Evolutionary conservation across 2,329 filamentous ascomycete genomes (phyloP), one percentile per base, ranked within the genome.

Genomic region (Monilinia polystroma): DNA sequence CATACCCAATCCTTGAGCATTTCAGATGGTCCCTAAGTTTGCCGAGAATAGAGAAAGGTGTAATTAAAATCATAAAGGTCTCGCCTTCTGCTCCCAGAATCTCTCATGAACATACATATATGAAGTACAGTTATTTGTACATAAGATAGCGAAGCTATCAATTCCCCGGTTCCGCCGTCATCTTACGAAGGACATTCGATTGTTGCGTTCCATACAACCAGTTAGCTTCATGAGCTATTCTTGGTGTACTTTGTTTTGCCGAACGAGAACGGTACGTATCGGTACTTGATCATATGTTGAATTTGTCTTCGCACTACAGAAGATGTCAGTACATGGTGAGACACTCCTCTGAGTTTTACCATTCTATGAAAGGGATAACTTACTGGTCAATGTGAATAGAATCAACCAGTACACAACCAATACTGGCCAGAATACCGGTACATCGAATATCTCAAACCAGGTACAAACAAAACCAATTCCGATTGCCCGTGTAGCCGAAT

Each of bases 261-360:
- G 72, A 96, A 87, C 52, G 91, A 89, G 82, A 97, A 97, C 52
- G 93, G 93, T 41, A 97, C 93, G 78, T 97, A 99, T 81, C 94
- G 92, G 83, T 98, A 99, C 84, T 98, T 99, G 85, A 99, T 94
- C 95, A 99, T 99, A 82, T 98, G 95, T 82, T 99, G 95, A 74
- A 99, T 99, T 82, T 99, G 95, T 84, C 95, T 92, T 80, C 95
- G 88, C 95, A 99, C 93, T 96, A 74, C 41, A 14, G 41, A 29
- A 23, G 32, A 41, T 14, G 58, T 62, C 45, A 62, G 58, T 38
- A 23, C 5, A n/a, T 7, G 8, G 26, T 60, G 72, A 68, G 72
- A 70, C 59, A 66, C 16, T 6, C 14, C 14, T 63, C 45, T 20
- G 38, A 59, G 32, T 23, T 60, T 57, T 35, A 26, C 53, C 2